Evolutionary conservation across 2,329 filamentous ascomycete genomes (phyloP), one percentile per base, ranked within the genome.

Genomic region (Penicillium oxalicum): DNA sequence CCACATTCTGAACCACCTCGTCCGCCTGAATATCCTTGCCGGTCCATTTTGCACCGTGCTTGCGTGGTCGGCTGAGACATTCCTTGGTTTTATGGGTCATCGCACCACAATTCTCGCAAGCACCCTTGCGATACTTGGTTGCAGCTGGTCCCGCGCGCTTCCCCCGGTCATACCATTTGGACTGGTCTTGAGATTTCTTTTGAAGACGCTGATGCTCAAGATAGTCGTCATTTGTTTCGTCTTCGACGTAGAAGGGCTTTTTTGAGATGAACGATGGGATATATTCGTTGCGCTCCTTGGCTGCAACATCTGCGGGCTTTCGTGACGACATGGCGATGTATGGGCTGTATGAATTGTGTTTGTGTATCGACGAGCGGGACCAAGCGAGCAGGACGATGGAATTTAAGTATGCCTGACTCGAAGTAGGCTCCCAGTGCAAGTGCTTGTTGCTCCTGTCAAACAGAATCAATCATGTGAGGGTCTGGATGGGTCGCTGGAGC

Each of bases 191-290:
- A 40, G 84, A 81, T 45, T 77, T 72, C 58, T 86, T 84, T 49
- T 90, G 84, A 26, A 91, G 77, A 68, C 91, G 88, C 65, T 98
- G 93, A 81, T 98, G 93, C 71, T 95, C 89, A 56, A 98, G 87
- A 68, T 97, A 98, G 64, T 97, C 91, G 66, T 80, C 81, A 59
- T 81, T 80, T 52, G 86, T 79, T 51, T 85, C 84, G 65, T 90
- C 88, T 60, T 81, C 83, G 47, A 94, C 84, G 70, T 97, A 98
- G 73, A 98, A 98, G 4, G 93, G 93, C 60, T 94, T 91, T 70
- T 95, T 96, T 61, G 90, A 91, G 74, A 98, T 98, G 78, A 96
- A 98, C 46, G 88, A 84, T 5, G 93, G 93, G 63, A 98, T 98
- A 77, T 98, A 98, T 69, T 96, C 84, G 78, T 98, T 98, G 71